Evolutionary conservation across 768 basidiomycete genomes (phyloP).

Genomic region (Clitopilus hobsonii): DNA sequence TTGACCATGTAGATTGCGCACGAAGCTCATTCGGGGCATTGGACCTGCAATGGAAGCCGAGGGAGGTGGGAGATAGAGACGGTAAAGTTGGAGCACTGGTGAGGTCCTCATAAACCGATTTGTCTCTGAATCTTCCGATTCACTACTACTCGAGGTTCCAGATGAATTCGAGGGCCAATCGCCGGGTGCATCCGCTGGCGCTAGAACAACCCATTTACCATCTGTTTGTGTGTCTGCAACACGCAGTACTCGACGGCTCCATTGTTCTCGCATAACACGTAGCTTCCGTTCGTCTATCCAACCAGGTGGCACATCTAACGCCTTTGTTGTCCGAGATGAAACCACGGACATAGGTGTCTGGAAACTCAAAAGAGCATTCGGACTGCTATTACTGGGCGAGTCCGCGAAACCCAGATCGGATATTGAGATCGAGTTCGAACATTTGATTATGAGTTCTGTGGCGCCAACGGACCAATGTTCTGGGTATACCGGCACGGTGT

Average conservation of each 20-base stretch:
- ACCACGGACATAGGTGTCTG: conserved; percentile 40
- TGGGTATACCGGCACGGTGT: conserved; percentile 76
- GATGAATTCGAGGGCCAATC: conserved; percentile 12
- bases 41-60: conserved; percentile 45
- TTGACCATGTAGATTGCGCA: conserved; percentile 70
- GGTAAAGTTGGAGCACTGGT: conserved; percentile 63
- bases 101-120: conserved; percentile 14
- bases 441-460: conserved; percentile 69
- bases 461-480: conserved; percentile 76
- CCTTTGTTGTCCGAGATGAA: conserved; percentile 59
- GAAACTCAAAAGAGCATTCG: conserved; percentile 3
- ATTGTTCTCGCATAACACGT: conserved; percentile 63
- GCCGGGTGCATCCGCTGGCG: conserved; percentile 42
- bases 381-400: conserved; percentile 6
- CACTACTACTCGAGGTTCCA: conserved; percentile 10
- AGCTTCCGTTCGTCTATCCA: conserved; percentile 70
- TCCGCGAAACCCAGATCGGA: conserved; percentile 12
- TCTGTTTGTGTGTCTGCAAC: conserved; percentile 79
- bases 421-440: conserved; percentile 9
- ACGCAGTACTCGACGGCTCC: conserved; percentile 66
- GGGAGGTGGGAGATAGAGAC: conserved; percentile 52
- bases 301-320: conserved; percentile 66
- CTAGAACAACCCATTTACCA: conserved; percentile 82
- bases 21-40: conserved; percentile 62
- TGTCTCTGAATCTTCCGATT: conserved; percentile 18